Evolutionary conservation across 495 filamentous ascomycete genomes (phyloP).

Genomic region (Choiromyces venosus): DNA sequence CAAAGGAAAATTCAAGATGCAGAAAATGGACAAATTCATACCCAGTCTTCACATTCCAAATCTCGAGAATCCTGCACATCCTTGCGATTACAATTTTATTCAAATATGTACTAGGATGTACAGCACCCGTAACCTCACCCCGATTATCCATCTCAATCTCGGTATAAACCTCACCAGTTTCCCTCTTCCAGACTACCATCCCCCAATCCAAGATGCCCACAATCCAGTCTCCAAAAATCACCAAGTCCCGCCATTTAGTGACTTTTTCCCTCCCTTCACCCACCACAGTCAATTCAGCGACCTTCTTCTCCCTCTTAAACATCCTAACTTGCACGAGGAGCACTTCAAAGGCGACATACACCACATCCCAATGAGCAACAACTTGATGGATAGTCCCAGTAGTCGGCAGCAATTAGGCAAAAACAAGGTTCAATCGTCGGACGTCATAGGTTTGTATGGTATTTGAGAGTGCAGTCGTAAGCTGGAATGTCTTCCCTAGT

Average conservation of each 20-base stretch:
- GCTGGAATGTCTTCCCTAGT: conserved; percentile 92
- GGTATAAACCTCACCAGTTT: too few relatives aligned
- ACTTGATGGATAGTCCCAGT: conserved; percentile 79
- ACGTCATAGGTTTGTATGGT: conserved; percentile 89
- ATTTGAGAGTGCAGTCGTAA: conserved; percentile 87
- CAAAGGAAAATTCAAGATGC: conserved; percentile 6
- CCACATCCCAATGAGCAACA: conserved; percentile 75
- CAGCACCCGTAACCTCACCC: conserved; percentile 23
- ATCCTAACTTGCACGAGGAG: conserved; percentile 70
- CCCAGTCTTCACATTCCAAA: conserved; percentile 91
- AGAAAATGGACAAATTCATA: too few relatives aligned
- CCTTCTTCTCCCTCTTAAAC: conserved; percentile 86
- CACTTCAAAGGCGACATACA: conserved; percentile 70
- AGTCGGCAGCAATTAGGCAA: conserved; percentile 83
- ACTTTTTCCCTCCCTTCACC: too few relatives aligned
- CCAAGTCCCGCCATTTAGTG: conserved; percentile 59
- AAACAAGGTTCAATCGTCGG: conserved; percentile 86
- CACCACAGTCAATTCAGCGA: conserved; percentile 63
- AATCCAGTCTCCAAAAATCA: conserved; percentile 79
- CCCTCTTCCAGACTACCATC: too few relatives aligned
- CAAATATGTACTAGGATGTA: conserved; percentile 60
- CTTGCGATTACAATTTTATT: conserved; percentile 91
- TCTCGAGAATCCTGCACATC: conserved; percentile 78
- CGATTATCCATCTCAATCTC: too few relatives aligned
- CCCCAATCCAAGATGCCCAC: too few relatives aligned